Evolutionary conservation across 78 protist species (phyloP).

Genomic region (Mastigamoeba balamuthi): DNA sequence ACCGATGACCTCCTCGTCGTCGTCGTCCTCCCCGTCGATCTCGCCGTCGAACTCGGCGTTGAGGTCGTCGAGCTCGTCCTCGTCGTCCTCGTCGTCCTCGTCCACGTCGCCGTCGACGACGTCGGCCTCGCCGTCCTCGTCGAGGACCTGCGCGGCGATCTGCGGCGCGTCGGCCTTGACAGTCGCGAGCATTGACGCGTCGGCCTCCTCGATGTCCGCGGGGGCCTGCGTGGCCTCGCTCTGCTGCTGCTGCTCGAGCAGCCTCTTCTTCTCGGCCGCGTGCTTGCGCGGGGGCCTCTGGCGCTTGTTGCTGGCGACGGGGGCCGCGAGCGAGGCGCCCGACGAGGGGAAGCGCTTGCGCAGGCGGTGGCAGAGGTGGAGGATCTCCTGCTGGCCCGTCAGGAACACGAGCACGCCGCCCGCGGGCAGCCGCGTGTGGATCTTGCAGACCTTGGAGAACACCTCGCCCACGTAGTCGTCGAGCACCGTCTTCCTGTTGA

Average conservation of each 20-base stretch:
- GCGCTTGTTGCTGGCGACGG: too few species aligned
- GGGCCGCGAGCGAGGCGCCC: neutral
- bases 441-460: conserved; percentile 51
- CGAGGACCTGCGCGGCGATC: neutral
- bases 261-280: too few species aligned
- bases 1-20: neutral
- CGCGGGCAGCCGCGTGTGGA: conserved; percentile 77
- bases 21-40: neutral
- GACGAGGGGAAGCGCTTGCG: conserved; percentile 11
- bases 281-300: too few species aligned
- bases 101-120: neutral
- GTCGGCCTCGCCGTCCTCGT: too few species aligned
- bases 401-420: conserved; percentile 94
- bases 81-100: conserved; percentile 8
- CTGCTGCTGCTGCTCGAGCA: too few species aligned
- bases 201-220: too few species aligned
- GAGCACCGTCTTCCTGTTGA: conserved; percentile 56
- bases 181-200: too few species aligned
- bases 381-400: conserved; percentile 88
- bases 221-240: neutral
- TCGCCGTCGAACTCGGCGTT: neutral
- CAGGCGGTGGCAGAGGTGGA: conserved; percentile 24
- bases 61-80: neutral
- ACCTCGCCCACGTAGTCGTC: conserved; percentile 61
- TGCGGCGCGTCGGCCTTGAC: neutral